These are phyloP conservation scores for Ogataea hybrid DNA, from an alignment of 1,139 yeast genomes.

Conservation along the genomic window DNA sequence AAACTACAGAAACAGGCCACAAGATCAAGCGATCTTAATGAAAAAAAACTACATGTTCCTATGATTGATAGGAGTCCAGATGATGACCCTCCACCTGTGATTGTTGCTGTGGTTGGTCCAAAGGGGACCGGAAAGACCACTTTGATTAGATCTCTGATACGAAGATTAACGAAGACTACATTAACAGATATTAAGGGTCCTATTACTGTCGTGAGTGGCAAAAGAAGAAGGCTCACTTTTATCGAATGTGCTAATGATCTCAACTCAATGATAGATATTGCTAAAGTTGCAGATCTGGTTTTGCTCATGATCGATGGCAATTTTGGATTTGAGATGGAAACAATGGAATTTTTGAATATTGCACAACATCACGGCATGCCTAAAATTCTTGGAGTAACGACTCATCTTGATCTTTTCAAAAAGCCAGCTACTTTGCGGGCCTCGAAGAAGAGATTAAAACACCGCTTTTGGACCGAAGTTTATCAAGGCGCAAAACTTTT, in stretches of 20 bases:
- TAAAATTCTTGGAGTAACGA: constrained; percentile 90
- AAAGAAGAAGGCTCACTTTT: too few species aligned
- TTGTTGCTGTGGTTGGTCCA: too few species aligned
- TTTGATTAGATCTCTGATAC: too few species aligned
- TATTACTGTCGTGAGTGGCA: too few species aligned
- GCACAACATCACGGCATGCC: constrained; percentile 99
- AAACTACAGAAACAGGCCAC: too few species aligned
- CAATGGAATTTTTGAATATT: constrained; percentile 95
- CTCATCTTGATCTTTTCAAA: constrained; percentile 93
- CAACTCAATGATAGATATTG: constrained; percentile 94
- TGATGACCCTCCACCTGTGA: too few species aligned
- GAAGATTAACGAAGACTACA: too few species aligned
- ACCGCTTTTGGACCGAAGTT: constrained; percentile 98
- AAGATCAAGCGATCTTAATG: too few species aligned
- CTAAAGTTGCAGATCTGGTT: constrained; percentile 93
- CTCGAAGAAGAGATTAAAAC: constrained; percentile 87
- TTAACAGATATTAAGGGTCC: too few species aligned
- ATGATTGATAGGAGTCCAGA: too few species aligned
- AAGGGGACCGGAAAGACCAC: too few species aligned
- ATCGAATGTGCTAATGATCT: constrained; percentile 89
- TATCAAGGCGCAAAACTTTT: constrained; percentile 97
- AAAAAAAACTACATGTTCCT: too few species aligned
- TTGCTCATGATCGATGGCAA: constrained; percentile 91
- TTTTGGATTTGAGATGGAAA: constrained; percentile 98
- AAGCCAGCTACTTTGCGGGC: constrained; percentile 87